phyloP scores from a whole-genome alignment of 331 rosid species.

The Pyracantha coccinea region DNA sequence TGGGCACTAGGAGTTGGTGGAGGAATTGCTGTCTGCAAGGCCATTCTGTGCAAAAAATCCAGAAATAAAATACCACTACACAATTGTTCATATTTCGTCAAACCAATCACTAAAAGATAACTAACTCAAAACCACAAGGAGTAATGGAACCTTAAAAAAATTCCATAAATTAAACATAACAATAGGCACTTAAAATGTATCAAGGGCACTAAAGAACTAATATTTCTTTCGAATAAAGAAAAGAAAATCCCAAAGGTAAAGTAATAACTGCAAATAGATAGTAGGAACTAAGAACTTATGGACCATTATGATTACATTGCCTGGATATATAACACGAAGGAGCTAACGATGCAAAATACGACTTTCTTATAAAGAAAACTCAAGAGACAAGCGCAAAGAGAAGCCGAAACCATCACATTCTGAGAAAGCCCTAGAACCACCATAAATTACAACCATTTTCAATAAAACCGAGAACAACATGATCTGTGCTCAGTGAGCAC shows the following conservation, averaged over 20 bases:
- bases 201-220: not conserved
- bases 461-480: not conserved
- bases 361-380: not conserved
- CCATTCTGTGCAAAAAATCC: constrained; percentile 42
- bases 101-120: not conserved
- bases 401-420: not conserved
- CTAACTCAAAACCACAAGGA: not conserved
- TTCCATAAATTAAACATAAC: not conserved
- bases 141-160: not conserved
- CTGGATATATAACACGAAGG: not conserved
- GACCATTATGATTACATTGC: not conserved
- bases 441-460: not conserved
- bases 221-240: not conserved
- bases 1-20: constrained; percentile 39
- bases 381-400: not conserved
- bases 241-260: not conserved
- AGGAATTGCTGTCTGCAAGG: constrained; percentile 34
- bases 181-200: not conserved
- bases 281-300: not conserved
- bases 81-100: constrained; percentile 10
- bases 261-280: not conserved
- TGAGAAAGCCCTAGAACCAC: not conserved
- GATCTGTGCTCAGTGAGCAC: not conserved
- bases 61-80: constrained; percentile 5
- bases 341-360: not conserved